Base-by-base conservation (phyloP, 1,139 yeast species). In the Saccharomyces hybrid region DNA sequence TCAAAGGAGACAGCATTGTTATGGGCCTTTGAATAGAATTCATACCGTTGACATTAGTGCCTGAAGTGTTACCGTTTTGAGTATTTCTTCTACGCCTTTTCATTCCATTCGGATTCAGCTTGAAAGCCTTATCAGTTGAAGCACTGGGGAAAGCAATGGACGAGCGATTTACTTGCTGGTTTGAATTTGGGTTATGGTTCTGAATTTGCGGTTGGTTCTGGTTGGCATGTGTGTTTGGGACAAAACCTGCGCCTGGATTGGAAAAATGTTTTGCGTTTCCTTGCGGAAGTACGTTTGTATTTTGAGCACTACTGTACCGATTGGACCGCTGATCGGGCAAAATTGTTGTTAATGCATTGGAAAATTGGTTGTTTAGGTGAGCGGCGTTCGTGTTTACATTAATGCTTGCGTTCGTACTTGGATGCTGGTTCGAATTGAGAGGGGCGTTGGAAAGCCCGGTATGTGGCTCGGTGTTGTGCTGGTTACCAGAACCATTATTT, bases 71-170 rank as follows among this genome's bases (percentile, higher is more conserved):
- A 27, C 25, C 49, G 27, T 54, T 48, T 16, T 51, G 49, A 2
- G 49, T 48, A 38, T 52, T 51, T 42, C 56, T 59, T 47, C 56
- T 62, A 11, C 70, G 58, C 50, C 61, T 61, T 55, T 66, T 67
- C n/a, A 68, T 64, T 1, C 68, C 70, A 46, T 65, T 65, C 2
- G 71, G 71, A 54, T 68, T 65, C 51, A 68, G 50, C 11, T 60
- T 63, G 48, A 64, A 64, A 0, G 64, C 55, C 42, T 56, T 55
- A n/a, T 53, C 42, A 1, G 13, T 38, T 16, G 42, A 38, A 38
- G 13, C 13, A 8, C 8, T 38, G 23, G 42, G 42, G 42, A 38
- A 38, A 4, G 42, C 23, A 38, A 38, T 38, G 6, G 42, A 11
- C 6, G 42, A 38, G 5, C 42, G 42, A 8, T 38, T 38, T 38